Conservation (phyloP, 2,329 filamentous ascomycete species). For the Paecilomyces niveus region DNA sequence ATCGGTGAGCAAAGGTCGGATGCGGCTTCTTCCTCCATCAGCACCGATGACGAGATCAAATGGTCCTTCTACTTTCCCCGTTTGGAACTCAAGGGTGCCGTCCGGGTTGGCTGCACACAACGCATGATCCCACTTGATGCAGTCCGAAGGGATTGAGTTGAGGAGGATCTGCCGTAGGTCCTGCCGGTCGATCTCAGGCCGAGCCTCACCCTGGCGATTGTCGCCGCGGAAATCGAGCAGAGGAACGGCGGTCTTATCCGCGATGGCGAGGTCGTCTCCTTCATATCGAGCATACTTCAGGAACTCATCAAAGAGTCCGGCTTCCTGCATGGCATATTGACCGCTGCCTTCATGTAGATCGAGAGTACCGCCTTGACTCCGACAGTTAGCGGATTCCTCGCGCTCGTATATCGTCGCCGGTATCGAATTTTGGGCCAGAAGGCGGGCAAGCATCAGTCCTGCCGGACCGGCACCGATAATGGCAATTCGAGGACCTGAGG, state of each 20-base stretch:
- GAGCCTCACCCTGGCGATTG: not conserved
- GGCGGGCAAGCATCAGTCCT: slow-evolving; percentile 7
- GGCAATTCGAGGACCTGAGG: slow-evolving; percentile 7
- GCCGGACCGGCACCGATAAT: slow-evolving; percentile 15
- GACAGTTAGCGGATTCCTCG: slow-evolving; percentile 16
- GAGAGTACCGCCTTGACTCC: slow-evolving; percentile 18
- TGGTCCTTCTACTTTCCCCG: slow-evolving; percentile 6
- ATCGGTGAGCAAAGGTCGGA: slow-evolving; percentile 17
- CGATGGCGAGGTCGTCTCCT: slow-evolving; percentile 9
- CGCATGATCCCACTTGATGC: slow-evolving; percentile 17
- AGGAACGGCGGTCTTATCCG: slow-evolving; percentile 13
- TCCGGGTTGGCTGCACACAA: slow-evolving; percentile 11
- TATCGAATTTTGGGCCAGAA: slow-evolving; percentile 8
- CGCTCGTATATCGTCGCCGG: slow-evolving; percentile 20
- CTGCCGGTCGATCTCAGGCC: slow-evolving; percentile 21
- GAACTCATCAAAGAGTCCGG: slow-evolving; percentile 18
- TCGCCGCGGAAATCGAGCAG: slow-evolving; percentile 7
- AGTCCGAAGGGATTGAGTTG: slow-evolving; percentile 13
- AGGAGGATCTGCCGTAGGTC: slow-evolving; percentile 17
- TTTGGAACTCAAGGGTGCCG: slow-evolving; percentile 4
- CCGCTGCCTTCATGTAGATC: slow-evolving; percentile 20
- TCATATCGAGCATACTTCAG: slow-evolving; percentile 14
- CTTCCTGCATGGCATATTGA: slow-evolving; percentile 15
- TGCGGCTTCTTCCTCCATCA: slow-evolving; percentile 20
- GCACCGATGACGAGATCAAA: slow-evolving; percentile 21